Base-by-base conservation (phyloP, 805 yeast species). In the Yamadazyma sp. region DNA sequence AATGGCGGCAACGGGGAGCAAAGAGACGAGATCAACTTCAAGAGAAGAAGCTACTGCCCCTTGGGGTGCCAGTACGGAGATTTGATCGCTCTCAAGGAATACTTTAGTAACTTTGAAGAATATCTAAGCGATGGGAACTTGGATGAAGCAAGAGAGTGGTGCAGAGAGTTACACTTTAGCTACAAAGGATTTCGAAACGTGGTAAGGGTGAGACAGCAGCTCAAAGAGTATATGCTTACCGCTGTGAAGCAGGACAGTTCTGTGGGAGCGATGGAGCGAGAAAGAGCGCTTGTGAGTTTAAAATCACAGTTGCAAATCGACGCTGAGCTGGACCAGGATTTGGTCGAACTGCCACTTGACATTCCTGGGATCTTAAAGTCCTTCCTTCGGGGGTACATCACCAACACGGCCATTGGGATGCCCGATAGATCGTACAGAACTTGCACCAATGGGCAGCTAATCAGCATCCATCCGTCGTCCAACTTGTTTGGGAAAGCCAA, bases 351-450 rank as follows among this genome's bases (percentile, higher is more conserved):
- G 12, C 45, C 73, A 28, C 42, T 78, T 28, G 82, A 82, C 46
- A 71, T 77, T 21, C 73, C 81, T 12, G 52, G 65, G 3, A 71
- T 91, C 6, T 64, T 91, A 38, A 85, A 86, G 56, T 77, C 95
- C 17, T 93, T 93, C 59, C 63, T 93, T 26, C 70, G 72, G 25
- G 99, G 99, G 0, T 91, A 74, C 50, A 74, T 87, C n/a, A 73
- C 82, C 32, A 90, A 91, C 58, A 82, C 96, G 0, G 99, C 99
- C 0, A 77, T 93, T 13, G 95, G 96, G 8, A 78, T 86, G 79
- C 96, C 98, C 0, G 98, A 93, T 59, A 73, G 97, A 53, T 84
- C 96, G 3, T 93, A 82, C 64, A 72, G 95, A 54, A 89, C 98
- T 0, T 82, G 89, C 5, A 67, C 82, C 19, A 78, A 84, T 1